Base-by-base conservation (phyloP, 1,139 yeast species). In the Geotrichum cucujoidarum region DNA sequence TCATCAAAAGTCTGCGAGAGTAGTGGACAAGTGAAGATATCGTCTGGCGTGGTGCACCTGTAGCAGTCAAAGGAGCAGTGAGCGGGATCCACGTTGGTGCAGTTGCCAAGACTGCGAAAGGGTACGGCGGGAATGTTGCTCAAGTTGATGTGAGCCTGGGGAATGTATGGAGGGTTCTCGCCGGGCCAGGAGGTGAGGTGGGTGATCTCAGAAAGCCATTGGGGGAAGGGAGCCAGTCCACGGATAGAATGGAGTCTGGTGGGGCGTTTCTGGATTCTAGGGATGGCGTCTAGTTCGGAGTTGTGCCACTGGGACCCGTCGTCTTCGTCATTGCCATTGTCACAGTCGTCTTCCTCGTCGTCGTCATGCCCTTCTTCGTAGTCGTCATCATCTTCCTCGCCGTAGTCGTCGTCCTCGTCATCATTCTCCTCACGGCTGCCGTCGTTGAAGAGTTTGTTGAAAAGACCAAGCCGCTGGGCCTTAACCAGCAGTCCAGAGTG, bases 1-100 rank as follows among this genome's bases (percentile, higher is more conserved):
- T 92, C 97, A 64, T 90, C 98, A 67, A 90, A 90, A 0, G 95
- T 83, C 65, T 90, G 97, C 0, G 90, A 80, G 41, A 90, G 53
- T 7, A 55, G 50, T 1, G 83, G 78, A 63, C 97, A 89, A 1
- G 92, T 78, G 58, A 72, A 76, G 6, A 85, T 78, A 60, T 89
- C 97, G 63, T 85, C 95, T 38, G 70, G 74, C n/a, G 81, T 77
- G 16, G 81, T 78, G 66, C 97, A 89, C 56, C 82, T 78, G 64
- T 73, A 76, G 64, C 97, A 89, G 63, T 89, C 97, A 69, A 87
- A 89, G 0, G 95, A 83, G 62, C 97, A 89, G 22, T 76, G 71
- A 13, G 67, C 67, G 45, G 76, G 63, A 1, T 72, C 66, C 7
- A 73, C 74, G 0, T 57, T 55, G 1, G 73, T 70, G 63, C 97